Conservation (phyloP, 2,329 filamentous ascomycete species). For the Apiospora marii region DNA sequence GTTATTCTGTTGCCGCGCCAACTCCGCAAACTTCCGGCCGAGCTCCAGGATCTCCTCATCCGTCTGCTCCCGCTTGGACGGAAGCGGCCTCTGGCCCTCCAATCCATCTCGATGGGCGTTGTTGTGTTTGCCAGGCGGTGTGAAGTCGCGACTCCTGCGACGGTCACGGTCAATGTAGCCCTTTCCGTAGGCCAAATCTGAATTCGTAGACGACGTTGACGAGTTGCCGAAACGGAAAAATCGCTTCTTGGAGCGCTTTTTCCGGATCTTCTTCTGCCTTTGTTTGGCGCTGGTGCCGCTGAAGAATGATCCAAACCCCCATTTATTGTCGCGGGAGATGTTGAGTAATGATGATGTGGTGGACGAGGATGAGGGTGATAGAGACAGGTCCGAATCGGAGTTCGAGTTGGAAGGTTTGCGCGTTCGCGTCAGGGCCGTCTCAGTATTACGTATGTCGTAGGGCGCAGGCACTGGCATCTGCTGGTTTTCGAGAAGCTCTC, state of each 20-base stretch:
- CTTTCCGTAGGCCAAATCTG: constrained; percentile 72
- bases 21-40: constrained; percentile 60
- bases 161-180: constrained; percentile 58
- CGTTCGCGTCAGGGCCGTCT: constrained; percentile 39
- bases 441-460: constrained; percentile 32
- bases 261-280: constrained; percentile 50
- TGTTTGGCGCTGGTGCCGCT: constrained; percentile 62
- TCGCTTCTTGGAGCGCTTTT: constrained; percentile 56
- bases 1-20: constrained; percentile 59
- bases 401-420: constrained; percentile 45
- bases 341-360: constrained; percentile 69
- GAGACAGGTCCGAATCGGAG: constrained; percentile 25
- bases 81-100: constrained; percentile 33
- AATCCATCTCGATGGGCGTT: constrained; percentile 29
- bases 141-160: constrained; percentile 43
- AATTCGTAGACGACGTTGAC: constrained; percentile 72
- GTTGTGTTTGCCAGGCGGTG: constrained; percentile 34
- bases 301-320: constrained; percentile 70
- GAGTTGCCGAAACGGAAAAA: constrained; percentile 69
- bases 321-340: constrained; percentile 63
- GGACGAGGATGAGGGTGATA: constrained; percentile 55
- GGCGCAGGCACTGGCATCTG: constrained; percentile 34
- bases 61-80: constrained; percentile 49
- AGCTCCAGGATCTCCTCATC: constrained; percentile 66
- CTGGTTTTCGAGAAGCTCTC: constrained; percentile 46